Conservation (phyloP, 78 protist genomes). For the Isochrysis galbana region DNA sequence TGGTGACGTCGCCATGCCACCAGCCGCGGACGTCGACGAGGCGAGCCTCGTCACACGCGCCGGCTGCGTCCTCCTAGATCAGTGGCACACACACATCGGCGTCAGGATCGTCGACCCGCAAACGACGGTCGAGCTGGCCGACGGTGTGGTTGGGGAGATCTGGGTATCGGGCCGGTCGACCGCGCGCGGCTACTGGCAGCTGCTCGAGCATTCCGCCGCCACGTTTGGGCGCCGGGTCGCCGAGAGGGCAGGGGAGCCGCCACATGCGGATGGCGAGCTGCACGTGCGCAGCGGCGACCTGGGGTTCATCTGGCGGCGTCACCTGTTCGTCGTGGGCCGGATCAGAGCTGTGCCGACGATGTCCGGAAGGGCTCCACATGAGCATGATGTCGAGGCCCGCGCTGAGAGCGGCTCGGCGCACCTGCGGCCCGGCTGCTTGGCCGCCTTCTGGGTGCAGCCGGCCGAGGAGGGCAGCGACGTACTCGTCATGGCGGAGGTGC, state of each 20-base stretch:
- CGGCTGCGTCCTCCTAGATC: background rate
- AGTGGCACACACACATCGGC: background rate
- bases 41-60: background rate
- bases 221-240: too few relatives aligned
- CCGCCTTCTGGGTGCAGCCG: background rate
- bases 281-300: too few relatives aligned
- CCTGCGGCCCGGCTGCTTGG: constrained; percentile 9
- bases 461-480: background rate
- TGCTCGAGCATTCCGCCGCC: background rate
- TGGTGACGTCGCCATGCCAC: background rate
- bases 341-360: background rate
- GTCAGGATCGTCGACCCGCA: background rate
- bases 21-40: too few relatives aligned
- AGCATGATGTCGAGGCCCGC: background rate
- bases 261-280: background rate
- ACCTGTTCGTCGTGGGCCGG: background rate
- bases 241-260: background rate
- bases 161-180: background rate
- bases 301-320: background rate
- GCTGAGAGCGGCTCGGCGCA: background rate
- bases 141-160: background rate
- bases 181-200: background rate
- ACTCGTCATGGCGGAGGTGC: background rate
- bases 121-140: too few relatives aligned
- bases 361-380: background rate